These are phyloP conservation scores for Abrus pulchellus DNA, from an alignment of 306 rosid species.

Conservation along the genomic window DNA sequence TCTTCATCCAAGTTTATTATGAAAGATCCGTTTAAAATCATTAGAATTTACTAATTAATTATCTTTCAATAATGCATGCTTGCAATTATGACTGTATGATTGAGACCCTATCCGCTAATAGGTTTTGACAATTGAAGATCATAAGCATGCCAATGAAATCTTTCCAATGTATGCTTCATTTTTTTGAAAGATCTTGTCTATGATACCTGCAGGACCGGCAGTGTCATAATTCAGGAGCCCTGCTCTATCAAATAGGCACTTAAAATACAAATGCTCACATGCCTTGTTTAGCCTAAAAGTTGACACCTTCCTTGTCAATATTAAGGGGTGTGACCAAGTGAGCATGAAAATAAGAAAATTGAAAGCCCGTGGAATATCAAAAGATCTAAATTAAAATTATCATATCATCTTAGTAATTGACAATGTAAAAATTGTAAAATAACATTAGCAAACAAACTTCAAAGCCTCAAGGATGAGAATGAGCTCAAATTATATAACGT, in stretches of 20 bases:
- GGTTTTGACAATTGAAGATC: slow-evolving; percentile 35
- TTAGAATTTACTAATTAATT: slow-evolving; percentile 7
- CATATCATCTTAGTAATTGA: no score
- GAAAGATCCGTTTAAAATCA: slow-evolving; percentile 14
- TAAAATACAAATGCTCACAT: slow-evolving; percentile 29
- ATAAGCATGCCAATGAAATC: slow-evolving; percentile 49
- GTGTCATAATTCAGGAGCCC: slow-evolving; percentile 19
- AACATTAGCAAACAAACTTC: no score
- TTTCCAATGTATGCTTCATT: slow-evolving; percentile 6
- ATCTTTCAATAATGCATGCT: slow-evolving; percentile 42
- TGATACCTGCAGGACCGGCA: slow-evolving; percentile 46
- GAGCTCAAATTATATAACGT: neutral
- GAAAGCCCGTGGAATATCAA: neutral
- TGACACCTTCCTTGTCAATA: slow-evolving; percentile 34
- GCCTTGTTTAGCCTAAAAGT: slow-evolving; percentile 46
- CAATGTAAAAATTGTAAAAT: no score
- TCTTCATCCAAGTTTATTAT: slow-evolving; percentile 40
- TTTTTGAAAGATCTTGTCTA: slow-evolving; percentile 49
- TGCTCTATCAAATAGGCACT: neutral
- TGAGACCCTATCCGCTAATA: slow-evolving; percentile 32
- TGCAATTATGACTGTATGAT: slow-evolving; percentile 13
- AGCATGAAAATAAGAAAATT: neutral
- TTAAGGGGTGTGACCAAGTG: neutral
- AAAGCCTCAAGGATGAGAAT: neutral
- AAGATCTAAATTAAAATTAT: neutral